Conservation (phyloP, 2,329 filamentous ascomycete species). For the Hypoxylon sp. region DNA sequence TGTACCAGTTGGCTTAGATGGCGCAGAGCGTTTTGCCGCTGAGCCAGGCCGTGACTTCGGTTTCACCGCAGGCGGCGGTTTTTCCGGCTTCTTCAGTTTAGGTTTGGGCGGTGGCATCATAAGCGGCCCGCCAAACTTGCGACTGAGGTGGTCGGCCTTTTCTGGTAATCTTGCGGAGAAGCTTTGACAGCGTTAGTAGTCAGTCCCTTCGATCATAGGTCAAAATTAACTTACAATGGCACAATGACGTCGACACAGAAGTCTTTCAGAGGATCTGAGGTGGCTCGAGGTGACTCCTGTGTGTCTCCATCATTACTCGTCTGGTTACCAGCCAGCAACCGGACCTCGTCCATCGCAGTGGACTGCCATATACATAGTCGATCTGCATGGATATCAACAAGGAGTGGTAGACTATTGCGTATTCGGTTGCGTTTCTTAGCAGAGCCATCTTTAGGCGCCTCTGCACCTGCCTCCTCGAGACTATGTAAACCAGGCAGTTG, state of each 20-base stretch:
- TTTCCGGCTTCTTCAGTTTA: slow-evolving; percentile 65
- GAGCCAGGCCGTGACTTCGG: slow-evolving; percentile 67
- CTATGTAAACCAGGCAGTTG: slow-evolving; percentile 62
- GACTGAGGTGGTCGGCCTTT: slow-evolving; percentile 77
- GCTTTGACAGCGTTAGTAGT: slow-evolving; percentile 62
- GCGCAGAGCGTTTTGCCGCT: slow-evolving; percentile 63
- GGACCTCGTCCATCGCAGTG: slow-evolving; percentile 73
- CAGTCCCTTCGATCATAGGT: background rate
- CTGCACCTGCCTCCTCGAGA: slow-evolving; percentile 55
- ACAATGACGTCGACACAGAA: slow-evolving; percentile 87
- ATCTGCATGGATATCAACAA: slow-evolving; percentile 82
- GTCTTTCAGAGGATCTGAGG: slow-evolving; percentile 76
- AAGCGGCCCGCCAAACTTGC: slow-evolving; percentile 81
- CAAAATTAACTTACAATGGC: slow-evolving; percentile 74
- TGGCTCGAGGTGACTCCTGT: slow-evolving; percentile 58
- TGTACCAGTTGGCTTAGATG: slow-evolving; percentile 63
- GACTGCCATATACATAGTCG: slow-evolving; percentile 89
- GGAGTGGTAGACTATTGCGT: slow-evolving; percentile 75
- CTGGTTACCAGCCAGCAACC: slow-evolving; percentile 66
- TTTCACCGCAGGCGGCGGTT: slow-evolving; percentile 60
- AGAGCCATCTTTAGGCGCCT: slow-evolving; percentile 53
- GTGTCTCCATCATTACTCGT: slow-evolving; percentile 53
- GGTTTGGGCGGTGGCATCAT: slow-evolving; percentile 69
- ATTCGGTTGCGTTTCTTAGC: slow-evolving; percentile 70
- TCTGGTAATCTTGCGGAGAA: slow-evolving; percentile 83